phyloP scores from a whole-genome alignment of 768 basidiomycete species.

The Tylopilus sp. region DNA sequence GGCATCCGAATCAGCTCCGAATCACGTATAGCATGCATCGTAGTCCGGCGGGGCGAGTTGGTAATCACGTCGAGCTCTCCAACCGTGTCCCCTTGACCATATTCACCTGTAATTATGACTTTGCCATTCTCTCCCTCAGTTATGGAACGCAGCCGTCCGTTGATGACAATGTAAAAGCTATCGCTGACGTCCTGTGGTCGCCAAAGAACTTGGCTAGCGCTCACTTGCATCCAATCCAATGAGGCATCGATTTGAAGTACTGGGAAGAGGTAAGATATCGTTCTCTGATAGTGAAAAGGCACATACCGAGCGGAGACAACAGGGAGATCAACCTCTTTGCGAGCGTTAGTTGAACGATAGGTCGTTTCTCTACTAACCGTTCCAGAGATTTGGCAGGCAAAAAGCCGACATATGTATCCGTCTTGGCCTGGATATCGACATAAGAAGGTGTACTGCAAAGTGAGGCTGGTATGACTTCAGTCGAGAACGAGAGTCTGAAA shows the following conservation, averaged over 20 bases:
- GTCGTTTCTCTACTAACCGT: conserved; percentile 85
- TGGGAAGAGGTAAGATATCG: conserved; percentile 29
- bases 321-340: conserved; percentile 96
- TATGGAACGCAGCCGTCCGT: conserved; percentile 91
- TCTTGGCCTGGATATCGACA: conserved; percentile 95
- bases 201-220: conserved; percentile 93
- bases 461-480: conserved; percentile 52
- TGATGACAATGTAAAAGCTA: conserved; percentile 97
- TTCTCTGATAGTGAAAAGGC: background rate
- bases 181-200: conserved; percentile 87
- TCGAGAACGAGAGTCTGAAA: background rate
- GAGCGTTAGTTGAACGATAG: conserved; percentile 92
- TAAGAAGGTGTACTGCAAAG: conserved; percentile 91
- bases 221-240: conserved; percentile 97
- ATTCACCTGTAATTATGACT: conserved; percentile 84
- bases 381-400: conserved; percentile 86
- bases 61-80: conserved; percentile 98
- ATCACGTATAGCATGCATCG: conserved; percentile 96
- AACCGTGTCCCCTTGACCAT: conserved; percentile 95
- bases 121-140: conserved; percentile 73
- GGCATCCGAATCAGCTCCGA: conserved; percentile 97
- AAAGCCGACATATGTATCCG: conserved; percentile 97
- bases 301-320: conserved; percentile 83
- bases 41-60: conserved; percentile 78
- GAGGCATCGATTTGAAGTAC: conserved; percentile 97